Percentiles rank a stretch among this genome's conserved stretches.
These are phyloP conservation scores for Cyberlindnera xishuangbannaensis DNA, from an alignment of 805 yeast species.

Conservation along the genomic window DNA sequence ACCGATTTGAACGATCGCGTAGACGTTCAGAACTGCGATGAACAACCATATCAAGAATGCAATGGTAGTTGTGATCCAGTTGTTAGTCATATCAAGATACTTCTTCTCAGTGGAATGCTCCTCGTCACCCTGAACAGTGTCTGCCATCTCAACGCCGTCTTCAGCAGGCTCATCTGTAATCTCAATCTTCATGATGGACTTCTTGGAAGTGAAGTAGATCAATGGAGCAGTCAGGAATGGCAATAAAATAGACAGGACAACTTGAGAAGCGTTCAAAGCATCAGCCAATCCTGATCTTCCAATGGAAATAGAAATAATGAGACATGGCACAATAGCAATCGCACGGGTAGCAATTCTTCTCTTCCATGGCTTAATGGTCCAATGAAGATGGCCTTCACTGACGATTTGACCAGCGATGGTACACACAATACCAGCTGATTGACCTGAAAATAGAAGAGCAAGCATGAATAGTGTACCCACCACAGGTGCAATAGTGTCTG, in stretches of 20 bases:
- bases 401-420: conserved; percentile 93
- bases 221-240: conserved; percentile 86
- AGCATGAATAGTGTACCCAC: conserved; percentile 84
- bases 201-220: conserved; percentile 71
- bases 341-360: conserved; percentile 73
- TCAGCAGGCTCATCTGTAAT: conserved; percentile 18
- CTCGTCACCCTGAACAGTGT: conserved; percentile 8
- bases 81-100: conserved; percentile 52
- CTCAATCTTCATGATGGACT: conserved; percentile 60
- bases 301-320: conserved; percentile 61
- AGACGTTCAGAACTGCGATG: conserved; percentile 65
- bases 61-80: conserved; percentile 45
- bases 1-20: conserved; percentile 44
- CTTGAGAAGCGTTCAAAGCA: conserved; percentile 83
- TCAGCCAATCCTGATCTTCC: conserved; percentile 68
- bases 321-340: conserved; percentile 77
- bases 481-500: conserved; percentile 55
- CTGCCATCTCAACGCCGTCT: conserved; percentile 5
- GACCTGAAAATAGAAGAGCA: conserved; percentile 81
- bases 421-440: conserved; percentile 88
- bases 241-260: conserved; percentile 70
- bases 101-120: conserved; percentile 5
- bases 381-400: conserved; percentile 81
- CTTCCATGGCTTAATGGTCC: conserved; percentile 77
- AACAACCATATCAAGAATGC: conserved; percentile 65